Conservation (phyloP, 2,329 filamentous ascomycete species). For the Didymella glomerata region DNA sequence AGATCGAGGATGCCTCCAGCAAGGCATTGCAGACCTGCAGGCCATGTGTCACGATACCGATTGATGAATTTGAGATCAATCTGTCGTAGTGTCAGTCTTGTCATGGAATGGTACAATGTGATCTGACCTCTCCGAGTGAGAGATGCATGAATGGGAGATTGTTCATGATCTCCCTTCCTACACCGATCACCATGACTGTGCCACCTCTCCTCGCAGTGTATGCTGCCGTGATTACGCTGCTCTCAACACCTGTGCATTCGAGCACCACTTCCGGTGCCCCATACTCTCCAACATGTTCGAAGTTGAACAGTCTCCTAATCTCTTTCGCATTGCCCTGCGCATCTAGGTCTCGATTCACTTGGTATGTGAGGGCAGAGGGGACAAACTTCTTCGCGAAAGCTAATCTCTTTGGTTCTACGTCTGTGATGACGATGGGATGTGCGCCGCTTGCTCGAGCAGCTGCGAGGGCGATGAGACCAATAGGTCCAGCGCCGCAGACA, state of each 20-base stretch:
- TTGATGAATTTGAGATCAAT: constrained; percentile 76
- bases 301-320: constrained; percentile 64
- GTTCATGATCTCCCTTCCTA: constrained; percentile 69
- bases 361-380: constrained; percentile 64
- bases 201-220: constrained; percentile 67
- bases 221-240: constrained; percentile 66
- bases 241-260: constrained; percentile 73
- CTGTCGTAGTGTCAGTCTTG: constrained; percentile 43
- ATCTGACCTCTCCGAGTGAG: constrained; percentile 65
- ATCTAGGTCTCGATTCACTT: constrained; percentile 57
- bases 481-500: constrained; percentile 66
- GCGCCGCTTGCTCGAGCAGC: constrained; percentile 69
- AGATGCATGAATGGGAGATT: constrained; percentile 74
- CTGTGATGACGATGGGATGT: constrained; percentile 70
- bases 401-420: constrained; percentile 65
- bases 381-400: constrained; percentile 67
- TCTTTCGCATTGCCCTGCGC: constrained; percentile 60
- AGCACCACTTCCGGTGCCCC: constrained; percentile 66
- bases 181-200: constrained; percentile 70
- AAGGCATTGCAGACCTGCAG: constrained; percentile 68
- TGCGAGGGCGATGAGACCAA: constrained; percentile 69
- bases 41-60: constrained; percentile 75
- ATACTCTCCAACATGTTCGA: constrained; percentile 58
- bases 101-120: background rate
- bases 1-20: constrained; percentile 68